These are phyloP conservation scores for Podospora conica DNA, from an alignment of 495 filamentous ascomycete species.

Conservation along the genomic window DNA sequence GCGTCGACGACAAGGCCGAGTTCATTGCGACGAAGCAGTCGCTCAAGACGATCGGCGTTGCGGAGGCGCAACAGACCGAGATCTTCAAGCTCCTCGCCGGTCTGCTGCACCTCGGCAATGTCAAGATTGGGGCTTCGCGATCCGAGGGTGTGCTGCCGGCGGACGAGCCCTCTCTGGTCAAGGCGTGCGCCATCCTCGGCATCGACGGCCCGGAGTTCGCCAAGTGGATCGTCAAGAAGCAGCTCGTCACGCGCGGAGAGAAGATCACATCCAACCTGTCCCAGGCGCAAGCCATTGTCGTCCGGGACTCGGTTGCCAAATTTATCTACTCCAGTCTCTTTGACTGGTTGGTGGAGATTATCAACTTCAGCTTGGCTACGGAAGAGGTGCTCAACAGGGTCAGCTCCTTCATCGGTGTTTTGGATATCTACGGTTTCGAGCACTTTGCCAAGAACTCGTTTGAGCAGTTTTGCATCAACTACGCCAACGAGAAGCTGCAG, in stretches of 20 bases:
- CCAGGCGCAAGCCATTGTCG: conserved; percentile 88
- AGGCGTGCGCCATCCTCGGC: conserved; percentile 80
- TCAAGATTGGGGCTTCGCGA: conserved; percentile 85
- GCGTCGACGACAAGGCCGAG: conserved; percentile 92
- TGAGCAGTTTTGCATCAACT: conserved; percentile 99
- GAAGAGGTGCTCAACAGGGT: conserved; percentile 79
- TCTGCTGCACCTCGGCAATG: conserved; percentile 89
- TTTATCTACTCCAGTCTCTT: conserved; percentile 98
- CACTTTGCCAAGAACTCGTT: conserved; percentile 99
- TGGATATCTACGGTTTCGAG: conserved; percentile 99
- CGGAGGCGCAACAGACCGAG: conserved; percentile 62
- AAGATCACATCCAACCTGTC: conserved; percentile 96
- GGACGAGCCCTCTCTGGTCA: conserved; percentile 71
- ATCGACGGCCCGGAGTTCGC: conserved; percentile 85
- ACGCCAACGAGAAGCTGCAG: conserved; percentile 98
- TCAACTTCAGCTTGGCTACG: conserved; percentile 84
- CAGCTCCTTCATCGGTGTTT: conserved; percentile 92
- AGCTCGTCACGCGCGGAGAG: conserved; percentile 91
- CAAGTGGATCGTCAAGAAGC: conserved; percentile 99
- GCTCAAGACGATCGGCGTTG: conserved; percentile 80
- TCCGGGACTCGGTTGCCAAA: conserved; percentile 96
- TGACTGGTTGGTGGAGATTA: conserved; percentile 96
- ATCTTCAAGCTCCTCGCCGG: conserved; percentile 92
- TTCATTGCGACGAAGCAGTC: conserved; percentile 84
- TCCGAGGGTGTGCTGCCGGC: conserved; percentile 80